These are phyloP conservation scores for Irpex sp. DNA, from an alignment of 1,284 basidiomycete genomes.

Conservation along the genomic window DNA sequence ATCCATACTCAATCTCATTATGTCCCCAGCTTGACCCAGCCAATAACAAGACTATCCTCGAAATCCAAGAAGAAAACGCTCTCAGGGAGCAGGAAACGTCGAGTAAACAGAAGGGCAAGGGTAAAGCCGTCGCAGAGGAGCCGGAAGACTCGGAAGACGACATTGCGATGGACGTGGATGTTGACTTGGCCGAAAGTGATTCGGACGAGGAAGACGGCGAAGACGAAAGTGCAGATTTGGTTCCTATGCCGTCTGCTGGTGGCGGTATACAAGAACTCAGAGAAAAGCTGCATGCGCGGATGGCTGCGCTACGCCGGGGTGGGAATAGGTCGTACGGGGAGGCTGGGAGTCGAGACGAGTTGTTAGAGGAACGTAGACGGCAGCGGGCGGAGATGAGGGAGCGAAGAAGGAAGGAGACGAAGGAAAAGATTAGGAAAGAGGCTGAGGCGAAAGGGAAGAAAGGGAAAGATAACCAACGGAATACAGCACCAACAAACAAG, in stretches of 20 bases:
- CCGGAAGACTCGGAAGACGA: slow-evolving; percentile 35
- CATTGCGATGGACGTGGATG: slow-evolving; percentile 29
- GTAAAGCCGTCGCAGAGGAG: slow-evolving; percentile 39
- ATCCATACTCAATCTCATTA: background rate
- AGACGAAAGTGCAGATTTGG: slow-evolving; percentile 27
- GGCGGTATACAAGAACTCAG: slow-evolving; percentile 66
- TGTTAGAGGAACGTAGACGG: slow-evolving; percentile 75
- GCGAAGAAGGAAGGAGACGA: slow-evolving; percentile 77
- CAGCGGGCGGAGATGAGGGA: slow-evolving; percentile 82
- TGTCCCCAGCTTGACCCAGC: slow-evolving; percentile 82
- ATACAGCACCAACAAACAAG: slow-evolving; percentile 47
- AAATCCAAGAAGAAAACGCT: slow-evolving; percentile 60
- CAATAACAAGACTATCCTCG: slow-evolving; percentile 80
- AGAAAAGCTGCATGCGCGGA: slow-evolving; percentile 76
- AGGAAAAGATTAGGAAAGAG: slow-evolving; percentile 69
- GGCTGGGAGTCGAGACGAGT: slow-evolving; percentile 68
- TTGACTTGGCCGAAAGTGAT: slow-evolving; percentile 15
- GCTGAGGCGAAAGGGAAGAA: slow-evolving; percentile 47
- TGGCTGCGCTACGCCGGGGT: slow-evolving; percentile 64
- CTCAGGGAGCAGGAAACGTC: slow-evolving; percentile 27
- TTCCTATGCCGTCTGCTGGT: slow-evolving; percentile 68
- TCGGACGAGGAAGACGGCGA: slow-evolving; percentile 24
- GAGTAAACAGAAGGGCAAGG: slow-evolving; percentile 41
- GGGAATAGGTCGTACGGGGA: slow-evolving; percentile 33
- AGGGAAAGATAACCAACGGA: slow-evolving; percentile 42